Base-by-base conservation (phyloP, 2,329 filamentous ascomycete species). In the Colletotrichum godetiae region DNA sequence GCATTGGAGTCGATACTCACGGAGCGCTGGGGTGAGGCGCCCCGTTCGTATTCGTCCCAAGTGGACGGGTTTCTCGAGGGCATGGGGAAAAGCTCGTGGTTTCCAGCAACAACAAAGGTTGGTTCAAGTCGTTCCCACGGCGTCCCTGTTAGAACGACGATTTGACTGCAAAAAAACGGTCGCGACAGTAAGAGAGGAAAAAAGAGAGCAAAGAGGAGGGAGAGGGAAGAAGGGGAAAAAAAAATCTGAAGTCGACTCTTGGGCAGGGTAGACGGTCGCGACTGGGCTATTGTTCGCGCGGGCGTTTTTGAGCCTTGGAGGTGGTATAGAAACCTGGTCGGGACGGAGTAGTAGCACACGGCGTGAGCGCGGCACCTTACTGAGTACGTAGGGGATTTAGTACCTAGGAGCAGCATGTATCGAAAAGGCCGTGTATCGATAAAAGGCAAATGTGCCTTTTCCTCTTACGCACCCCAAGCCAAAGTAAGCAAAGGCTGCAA, bases 41-140 rank as follows among this genome's bases (percentile, higher is more conserved):
- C 81, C 33, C 85, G 83, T 58, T 86, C 83, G 76, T 87, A 86
- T 76, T 86, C 82, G 77, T 86, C 84, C 86, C 86, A 87, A 69
- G 80, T 85, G 46, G 82, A 78, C 66, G 84, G 84, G 76, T 85
- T 86, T 59, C 79, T 78, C 69, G 78, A 75, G 29, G 72, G 61
- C 75, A 76, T 76, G 59, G 29, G 55, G 62, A 37, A 31, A 33
- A 57, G 24, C 27, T 57, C 52, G 63, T 62, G 24, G 42, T 46
- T 27, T 5, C 53, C 13, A 27, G 42, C 8, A 42, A 42, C 59
- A 46, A 31, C 42, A 33, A 46, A 13, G 22, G 22, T 31, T 49
- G 24, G 2, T 42, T 19, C 7, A 15, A 61, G 24, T 55, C 42
- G 29, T 33, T 13, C 13, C 57, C 37, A 22, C 42, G 42, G 42